Conservation (phyloP, 2,329 filamentous ascomycete species). For the Trichothecium roseum region DNA sequence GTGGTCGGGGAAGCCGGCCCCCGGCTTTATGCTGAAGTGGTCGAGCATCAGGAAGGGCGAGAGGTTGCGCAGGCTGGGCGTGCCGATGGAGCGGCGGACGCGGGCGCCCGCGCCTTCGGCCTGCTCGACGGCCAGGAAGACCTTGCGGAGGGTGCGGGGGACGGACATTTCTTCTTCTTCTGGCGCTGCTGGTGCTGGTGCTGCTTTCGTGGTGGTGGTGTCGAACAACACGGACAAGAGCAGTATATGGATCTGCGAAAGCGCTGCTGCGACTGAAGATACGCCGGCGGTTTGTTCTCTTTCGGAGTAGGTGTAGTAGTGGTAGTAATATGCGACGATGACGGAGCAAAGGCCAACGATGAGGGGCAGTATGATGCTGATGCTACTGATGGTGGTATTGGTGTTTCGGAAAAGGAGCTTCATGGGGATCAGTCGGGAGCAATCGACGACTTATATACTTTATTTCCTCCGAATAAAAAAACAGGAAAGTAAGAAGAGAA, state of each 20-base stretch:
- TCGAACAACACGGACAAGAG: too few species aligned
- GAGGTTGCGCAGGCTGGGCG: constrained; percentile 71
- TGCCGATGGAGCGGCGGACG: constrained; percentile 82
- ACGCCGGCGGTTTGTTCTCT: neutral
- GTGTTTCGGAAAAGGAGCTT: constrained; percentile 16
- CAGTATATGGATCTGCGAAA: too few species aligned
- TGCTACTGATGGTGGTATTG: too few species aligned
- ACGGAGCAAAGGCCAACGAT: constrained; percentile 18
- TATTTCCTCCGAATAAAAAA: too few species aligned
- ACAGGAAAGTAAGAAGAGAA: neutral
- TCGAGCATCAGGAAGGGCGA: constrained; percentile 95
- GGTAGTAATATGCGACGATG: too few species aligned
- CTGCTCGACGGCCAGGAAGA: constrained; percentile 77
- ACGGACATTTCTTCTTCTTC: constrained; percentile 47
- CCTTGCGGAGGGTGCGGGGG: constrained; percentile 68
- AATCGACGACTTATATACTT: too few species aligned
- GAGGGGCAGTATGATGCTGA: too few species aligned
- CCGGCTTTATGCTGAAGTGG: constrained; percentile 71
- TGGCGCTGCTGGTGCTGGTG: constrained; percentile 9
- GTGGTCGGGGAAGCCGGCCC: constrained; percentile 86
- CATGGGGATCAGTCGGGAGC: too few species aligned
- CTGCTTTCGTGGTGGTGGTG: constrained; percentile 5
- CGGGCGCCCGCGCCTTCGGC: constrained; percentile 79
- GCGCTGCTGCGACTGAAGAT: constrained; percentile 4
- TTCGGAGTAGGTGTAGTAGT: too few species aligned